Percentiles rank a stretch among this genome's conserved stretches.
Conservation (phyloP, 129 eudicot species). For the Tanacetum coccineum region DNA sequence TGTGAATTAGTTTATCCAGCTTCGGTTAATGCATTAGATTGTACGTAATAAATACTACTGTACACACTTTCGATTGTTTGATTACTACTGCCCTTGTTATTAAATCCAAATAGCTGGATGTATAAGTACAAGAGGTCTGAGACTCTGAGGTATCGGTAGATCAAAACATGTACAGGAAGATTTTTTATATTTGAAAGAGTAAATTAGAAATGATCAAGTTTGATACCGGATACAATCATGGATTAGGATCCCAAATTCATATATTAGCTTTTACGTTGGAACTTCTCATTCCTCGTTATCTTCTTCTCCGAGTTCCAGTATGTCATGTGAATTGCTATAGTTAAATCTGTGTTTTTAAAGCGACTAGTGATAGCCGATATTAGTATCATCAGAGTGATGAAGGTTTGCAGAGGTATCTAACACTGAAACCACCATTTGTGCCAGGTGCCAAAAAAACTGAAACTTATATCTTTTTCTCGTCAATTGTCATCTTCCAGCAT, state of each 20-base stretch:
- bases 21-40: too few relatives aligned
- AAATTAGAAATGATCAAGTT: constrained; percentile 9
- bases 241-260: not conserved
- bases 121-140: too few relatives aligned
- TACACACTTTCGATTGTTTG: too few relatives aligned
- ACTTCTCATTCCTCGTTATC: too few relatives aligned
- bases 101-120: too few relatives aligned
- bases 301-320: too few relatives aligned
- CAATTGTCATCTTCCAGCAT: constrained; percentile 21
- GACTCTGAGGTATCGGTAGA: too few relatives aligned
- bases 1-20: too few relatives aligned
- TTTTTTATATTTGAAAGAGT: constrained; percentile 1
- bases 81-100: too few relatives aligned
- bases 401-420: constrained; percentile 3
- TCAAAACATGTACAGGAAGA: not conserved
- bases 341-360: not conserved
- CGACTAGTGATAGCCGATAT: not conserved
- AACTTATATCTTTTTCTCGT: constrained; percentile 10
- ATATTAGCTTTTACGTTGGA: too few relatives aligned
- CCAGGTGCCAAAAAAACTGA: constrained; percentile 14
- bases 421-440: constrained; percentile 4
- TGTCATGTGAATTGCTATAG: too few relatives aligned
- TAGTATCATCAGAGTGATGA: not conserved
- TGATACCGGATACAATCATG: not conserved
- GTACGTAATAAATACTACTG: too few relatives aligned